These are phyloP conservation scores for Xylaria sp. DNA, from an alignment of 2,329 filamentous ascomycete genomes.

Conservation along the genomic window DNA sequence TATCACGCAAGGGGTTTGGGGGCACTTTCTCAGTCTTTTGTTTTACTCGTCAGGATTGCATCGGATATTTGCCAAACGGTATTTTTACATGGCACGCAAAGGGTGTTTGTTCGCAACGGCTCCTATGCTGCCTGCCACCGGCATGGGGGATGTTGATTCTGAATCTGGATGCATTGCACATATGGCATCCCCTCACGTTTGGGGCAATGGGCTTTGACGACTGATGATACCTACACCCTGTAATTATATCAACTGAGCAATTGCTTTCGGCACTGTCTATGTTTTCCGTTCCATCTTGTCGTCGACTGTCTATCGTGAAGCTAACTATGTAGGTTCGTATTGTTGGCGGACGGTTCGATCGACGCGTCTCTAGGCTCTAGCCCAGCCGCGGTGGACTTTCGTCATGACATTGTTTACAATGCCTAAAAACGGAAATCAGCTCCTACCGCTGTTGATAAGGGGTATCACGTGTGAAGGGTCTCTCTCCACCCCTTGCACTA, in stretches of 20 bases:
- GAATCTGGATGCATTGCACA: slow-evolving; percentile 23
- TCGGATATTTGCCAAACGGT: slow-evolving; percentile 11
- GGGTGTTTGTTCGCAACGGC: slow-evolving; percentile 5
- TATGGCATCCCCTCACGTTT: slow-evolving; percentile 20
- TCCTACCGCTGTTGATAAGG: slow-evolving; percentile 23
- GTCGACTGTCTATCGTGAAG: background rate
- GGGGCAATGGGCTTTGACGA: slow-evolving; percentile 26
- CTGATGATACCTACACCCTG: slow-evolving; percentile 32
- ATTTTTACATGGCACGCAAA: slow-evolving; percentile 1
- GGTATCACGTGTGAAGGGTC: slow-evolving; percentile 25
- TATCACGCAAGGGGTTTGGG: slow-evolving; percentile 27
- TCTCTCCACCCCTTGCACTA: background rate
- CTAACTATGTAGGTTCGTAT: background rate
- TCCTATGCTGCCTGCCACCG: background rate
- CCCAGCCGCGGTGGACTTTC: slow-evolving; percentile 3
- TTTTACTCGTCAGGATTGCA: slow-evolving; percentile 19
- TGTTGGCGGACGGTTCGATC: background rate
- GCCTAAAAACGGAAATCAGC: slow-evolving; percentile 22
- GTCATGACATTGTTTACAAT: slow-evolving; percentile 25
- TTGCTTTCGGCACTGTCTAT: slow-evolving; percentile 15
- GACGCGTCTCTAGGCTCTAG: slow-evolving; percentile 17
- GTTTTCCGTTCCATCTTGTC: background rate
- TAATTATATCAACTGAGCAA: slow-evolving; percentile 34
- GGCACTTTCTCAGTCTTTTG: slow-evolving; percentile 24
- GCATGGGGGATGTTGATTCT: slow-evolving; percentile 2